These are phyloP conservation scores for Trichoderma reesei DNA, from an alignment of 495 filamentous ascomycete species.

Conservation along the genomic window DNA sequence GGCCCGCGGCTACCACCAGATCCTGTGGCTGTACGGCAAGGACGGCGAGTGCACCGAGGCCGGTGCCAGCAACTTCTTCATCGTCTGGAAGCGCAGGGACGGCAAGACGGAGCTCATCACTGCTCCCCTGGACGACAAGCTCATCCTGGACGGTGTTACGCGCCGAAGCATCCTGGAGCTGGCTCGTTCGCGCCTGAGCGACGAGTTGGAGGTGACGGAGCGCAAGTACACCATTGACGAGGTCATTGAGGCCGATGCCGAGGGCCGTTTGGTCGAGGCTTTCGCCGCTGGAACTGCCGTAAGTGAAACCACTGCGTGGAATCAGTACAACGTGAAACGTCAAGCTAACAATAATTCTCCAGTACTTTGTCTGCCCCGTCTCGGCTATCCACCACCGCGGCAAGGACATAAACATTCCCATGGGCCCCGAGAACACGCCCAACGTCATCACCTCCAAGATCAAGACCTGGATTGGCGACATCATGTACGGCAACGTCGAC, in stretches of 20 bases:
- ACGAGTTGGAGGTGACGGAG: conserved; percentile 67
- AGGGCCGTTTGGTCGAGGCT: conserved; percentile 72
- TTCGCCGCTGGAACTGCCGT: conserved; percentile 85
- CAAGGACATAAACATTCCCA: conserved; percentile 55
- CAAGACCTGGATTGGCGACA: conserved; percentile 69
- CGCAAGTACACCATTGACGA: conserved; percentile 70
- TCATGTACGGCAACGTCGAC: conserved; percentile 76
- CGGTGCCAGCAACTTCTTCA: conserved; percentile 88
- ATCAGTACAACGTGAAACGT: not conserved
- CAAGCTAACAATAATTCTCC: conserved; percentile 3
- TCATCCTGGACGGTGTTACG: conserved; percentile 83
- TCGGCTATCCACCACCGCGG: conserved; percentile 63
- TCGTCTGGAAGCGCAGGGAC: conserved; percentile 63
- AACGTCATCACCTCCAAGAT: conserved; percentile 41
- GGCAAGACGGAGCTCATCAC: conserved; percentile 68
- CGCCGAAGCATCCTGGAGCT: conserved; percentile 66
- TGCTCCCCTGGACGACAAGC: conserved; percentile 65
- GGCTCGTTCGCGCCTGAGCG: conserved; percentile 49
- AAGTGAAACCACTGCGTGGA: conserved; percentile 25
- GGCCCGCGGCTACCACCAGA: conserved; percentile 66
- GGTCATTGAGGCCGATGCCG: conserved; percentile 57
- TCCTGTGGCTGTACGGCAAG: conserved; percentile 81
- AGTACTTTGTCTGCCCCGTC: conserved; percentile 76
- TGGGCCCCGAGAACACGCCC: conserved; percentile 52
- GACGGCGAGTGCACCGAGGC: conserved; percentile 77